A percentile compares a stretch with the other conserved stretches of the same genome.
These are phyloP conservation scores for Homolaphlyctis polyrhiza DNA, from an alignment of 371 early-diverging fungal genomes.

Conservation along the genomic window DNA sequence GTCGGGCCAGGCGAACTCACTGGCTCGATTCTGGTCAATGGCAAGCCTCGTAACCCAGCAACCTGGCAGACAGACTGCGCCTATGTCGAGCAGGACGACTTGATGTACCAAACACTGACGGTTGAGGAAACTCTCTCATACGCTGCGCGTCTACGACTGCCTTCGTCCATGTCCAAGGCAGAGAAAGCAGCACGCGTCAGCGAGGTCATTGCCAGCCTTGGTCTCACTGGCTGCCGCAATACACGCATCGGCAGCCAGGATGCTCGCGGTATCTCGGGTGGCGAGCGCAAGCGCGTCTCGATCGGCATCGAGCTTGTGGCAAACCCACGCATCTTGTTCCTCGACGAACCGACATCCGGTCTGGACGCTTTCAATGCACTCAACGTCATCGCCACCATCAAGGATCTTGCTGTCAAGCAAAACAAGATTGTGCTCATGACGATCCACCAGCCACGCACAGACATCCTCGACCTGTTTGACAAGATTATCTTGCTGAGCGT, in stretches of 20 bases:
- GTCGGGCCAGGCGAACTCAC: slow-evolving; percentile 59
- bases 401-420: slow-evolving; percentile 50
- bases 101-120: slow-evolving; percentile 38
- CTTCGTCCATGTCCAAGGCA: slow-evolving; percentile 45
- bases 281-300: slow-evolving; percentile 36
- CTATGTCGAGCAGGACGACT: slow-evolving; percentile 94
- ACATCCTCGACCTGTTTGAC: slow-evolving; percentile 49
- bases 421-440: slow-evolving; percentile 62
- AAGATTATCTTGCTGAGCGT: slow-evolving; percentile 47
- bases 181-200: slow-evolving; percentile 48
- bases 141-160: slow-evolving; percentile 72
- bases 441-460: slow-evolving; percentile 57
- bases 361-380: slow-evolving; percentile 78
- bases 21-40: slow-evolving; percentile 84
- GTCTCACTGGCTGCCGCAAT: slow-evolving; percentile 68
- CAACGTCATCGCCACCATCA: slow-evolving; percentile 63
- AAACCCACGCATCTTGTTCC: slow-evolving; percentile 74
- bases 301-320: slow-evolving; percentile 72
- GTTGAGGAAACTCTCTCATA: slow-evolving; percentile 64
- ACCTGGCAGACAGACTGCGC: slow-evolving; percentile 37
- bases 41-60: slow-evolving; percentile 27
- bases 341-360: slow-evolving; percentile 64
- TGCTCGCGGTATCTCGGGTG: slow-evolving; percentile 66
- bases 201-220: slow-evolving; percentile 70
- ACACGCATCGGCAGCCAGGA: slow-evolving; percentile 82